These are phyloP conservation scores for Aspergillus thermomutatus DNA, from an alignment of 2,329 filamentous ascomycete genomes.

Conservation along the genomic window DNA sequence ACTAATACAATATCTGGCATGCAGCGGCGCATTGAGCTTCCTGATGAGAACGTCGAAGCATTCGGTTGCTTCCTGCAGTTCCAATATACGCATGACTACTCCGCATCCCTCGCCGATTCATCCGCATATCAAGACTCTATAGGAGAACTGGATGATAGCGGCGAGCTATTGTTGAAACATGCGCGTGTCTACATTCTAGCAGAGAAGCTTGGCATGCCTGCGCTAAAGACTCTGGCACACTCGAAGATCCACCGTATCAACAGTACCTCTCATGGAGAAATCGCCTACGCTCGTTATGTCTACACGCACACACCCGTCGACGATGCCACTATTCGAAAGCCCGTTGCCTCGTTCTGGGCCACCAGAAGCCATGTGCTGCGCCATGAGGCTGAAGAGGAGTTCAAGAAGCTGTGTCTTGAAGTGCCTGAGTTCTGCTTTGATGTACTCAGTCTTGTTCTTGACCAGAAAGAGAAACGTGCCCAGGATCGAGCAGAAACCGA, in stretches of 20 bases:
- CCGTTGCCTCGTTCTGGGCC: slow-evolving; percentile 89
- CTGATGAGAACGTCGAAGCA: slow-evolving; percentile 66
- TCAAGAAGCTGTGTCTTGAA: slow-evolving; percentile 79
- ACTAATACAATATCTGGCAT: background rate
- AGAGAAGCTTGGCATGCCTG: slow-evolving; percentile 67
- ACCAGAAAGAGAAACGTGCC: slow-evolving; percentile 42
- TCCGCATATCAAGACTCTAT: slow-evolving; percentile 63
- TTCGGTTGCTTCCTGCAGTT: slow-evolving; percentile 78
- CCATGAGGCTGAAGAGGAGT: slow-evolving; percentile 81
- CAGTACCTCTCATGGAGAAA: slow-evolving; percentile 83
- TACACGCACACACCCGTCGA: slow-evolving; percentile 71
- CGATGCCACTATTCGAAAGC: slow-evolving; percentile 71
- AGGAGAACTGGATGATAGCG: slow-evolving; percentile 69
- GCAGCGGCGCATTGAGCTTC: slow-evolving; percentile 67
- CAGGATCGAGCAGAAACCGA: slow-evolving; percentile 36
- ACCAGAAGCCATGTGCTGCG: slow-evolving; percentile 74
- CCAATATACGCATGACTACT: slow-evolving; percentile 84
- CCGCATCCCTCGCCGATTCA: slow-evolving; percentile 60
- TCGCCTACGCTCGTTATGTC: slow-evolving; percentile 86
- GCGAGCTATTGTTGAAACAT: slow-evolving; percentile 80
- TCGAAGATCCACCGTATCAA: slow-evolving; percentile 91
- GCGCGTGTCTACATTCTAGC: slow-evolving; percentile 87
- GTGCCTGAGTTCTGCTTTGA: slow-evolving; percentile 92
- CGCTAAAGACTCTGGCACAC: slow-evolving; percentile 72
- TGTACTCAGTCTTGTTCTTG: slow-evolving; percentile 63